Evolutionary conservation across 2,329 filamentous ascomycete genomes (phyloP).

Genomic region (Neurospora sp.): DNA sequence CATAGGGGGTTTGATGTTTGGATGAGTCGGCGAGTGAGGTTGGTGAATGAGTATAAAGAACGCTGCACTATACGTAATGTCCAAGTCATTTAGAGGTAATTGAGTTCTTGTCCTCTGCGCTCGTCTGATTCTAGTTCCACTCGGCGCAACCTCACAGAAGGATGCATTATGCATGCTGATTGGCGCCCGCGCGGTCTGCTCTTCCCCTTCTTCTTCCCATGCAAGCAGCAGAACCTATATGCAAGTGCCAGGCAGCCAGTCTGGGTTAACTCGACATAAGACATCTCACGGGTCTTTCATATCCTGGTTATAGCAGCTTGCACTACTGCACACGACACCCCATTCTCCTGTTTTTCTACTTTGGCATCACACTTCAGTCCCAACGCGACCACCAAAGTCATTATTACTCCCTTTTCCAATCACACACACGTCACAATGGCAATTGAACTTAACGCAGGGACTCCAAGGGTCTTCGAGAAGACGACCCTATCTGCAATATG

Average conservation of each 20-base stretch:
- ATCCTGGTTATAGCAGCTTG: too few relatives aligned
- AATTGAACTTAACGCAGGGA: neutral
- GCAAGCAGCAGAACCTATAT: neutral
- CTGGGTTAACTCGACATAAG: neutral
- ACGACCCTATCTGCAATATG: neutral
- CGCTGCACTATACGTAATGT: neutral
- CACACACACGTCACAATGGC: neutral
- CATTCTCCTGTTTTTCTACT: neutral
- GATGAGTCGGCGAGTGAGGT: neutral
- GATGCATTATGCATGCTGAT: neutral
- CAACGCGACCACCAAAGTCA: neutral
- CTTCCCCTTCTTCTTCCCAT: neutral
- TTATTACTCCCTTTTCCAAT: neutral
- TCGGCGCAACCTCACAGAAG: neutral
- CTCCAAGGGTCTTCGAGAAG: neutral
- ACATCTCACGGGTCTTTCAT: neutral
- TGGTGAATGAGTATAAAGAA: neutral
- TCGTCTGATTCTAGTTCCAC: neutral
- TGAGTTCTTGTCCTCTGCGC: neutral
- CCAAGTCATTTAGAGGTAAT: neutral
- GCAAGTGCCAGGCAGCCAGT: neutral
- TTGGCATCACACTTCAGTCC: neutral
- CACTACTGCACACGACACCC: neutral
- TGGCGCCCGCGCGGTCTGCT: neutral
- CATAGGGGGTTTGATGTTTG: neutral